Evolutionary conservation across 1,284 basidiomycete genomes (phyloP).

Genomic region (Leccinum variabile): DNA sequence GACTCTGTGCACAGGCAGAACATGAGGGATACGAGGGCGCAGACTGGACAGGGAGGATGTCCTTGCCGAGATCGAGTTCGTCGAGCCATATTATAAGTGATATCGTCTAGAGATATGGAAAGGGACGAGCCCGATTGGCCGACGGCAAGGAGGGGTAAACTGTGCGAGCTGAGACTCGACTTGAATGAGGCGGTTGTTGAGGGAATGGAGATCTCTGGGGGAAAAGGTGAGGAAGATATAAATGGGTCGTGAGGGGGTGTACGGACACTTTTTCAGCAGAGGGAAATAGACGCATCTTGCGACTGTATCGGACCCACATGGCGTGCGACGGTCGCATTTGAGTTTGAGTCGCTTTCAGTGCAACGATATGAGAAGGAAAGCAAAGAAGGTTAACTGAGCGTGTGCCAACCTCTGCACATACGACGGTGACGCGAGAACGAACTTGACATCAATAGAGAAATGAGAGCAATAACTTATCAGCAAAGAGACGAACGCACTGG

Average conservation of each 20-base stretch:
- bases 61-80: constrained; percentile 42
- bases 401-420: constrained; percentile 69
- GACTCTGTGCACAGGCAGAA: constrained; percentile 14
- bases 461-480: constrained; percentile 1
- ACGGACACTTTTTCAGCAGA: constrained; percentile 77
- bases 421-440: constrained; percentile 76
- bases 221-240: not conserved
- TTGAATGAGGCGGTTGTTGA: constrained; percentile 72
- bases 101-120: constrained; percentile 54
- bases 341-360: constrained; percentile 83
- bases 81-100: constrained; percentile 60
- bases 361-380: constrained; percentile 20
- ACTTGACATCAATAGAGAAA: constrained; percentile 49
- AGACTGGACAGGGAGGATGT: constrained; percentile 26
- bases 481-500: constrained; percentile 26
- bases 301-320: constrained; percentile 73
- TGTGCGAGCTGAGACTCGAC: constrained; percentile 55
- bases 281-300: constrained; percentile 72
- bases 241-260: constrained; percentile 5
- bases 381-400: not conserved
- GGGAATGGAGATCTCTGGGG: constrained; percentile 71
- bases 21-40: constrained; percentile 16
- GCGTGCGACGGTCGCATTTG: constrained; percentile 73
- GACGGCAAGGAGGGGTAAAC: constrained; percentile 42
- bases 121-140: constrained; percentile 49